Conservation (phyloP, 164 flowering plant species). For the Liriodendron chinense region DNA sequence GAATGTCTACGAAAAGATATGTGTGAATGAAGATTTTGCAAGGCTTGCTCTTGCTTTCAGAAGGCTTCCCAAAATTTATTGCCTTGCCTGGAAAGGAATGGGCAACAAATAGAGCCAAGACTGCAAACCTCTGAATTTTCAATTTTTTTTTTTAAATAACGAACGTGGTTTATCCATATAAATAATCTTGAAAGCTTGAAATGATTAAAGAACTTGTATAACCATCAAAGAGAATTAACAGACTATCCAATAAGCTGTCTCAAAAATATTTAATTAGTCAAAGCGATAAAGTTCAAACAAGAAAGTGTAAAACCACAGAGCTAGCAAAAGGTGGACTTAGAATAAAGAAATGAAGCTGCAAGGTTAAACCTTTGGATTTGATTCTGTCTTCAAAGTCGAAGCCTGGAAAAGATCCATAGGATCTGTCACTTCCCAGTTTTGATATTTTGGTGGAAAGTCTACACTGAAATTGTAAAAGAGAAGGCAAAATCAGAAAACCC, state of each 20-base stretch:
- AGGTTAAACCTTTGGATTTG: constrained; percentile 78
- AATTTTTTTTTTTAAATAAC: too few species aligned
- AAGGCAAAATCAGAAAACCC: neutral
- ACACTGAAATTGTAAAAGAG: constrained; percentile 47
- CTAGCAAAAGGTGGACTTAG: neutral
- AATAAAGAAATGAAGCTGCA: constrained; percentile 3
- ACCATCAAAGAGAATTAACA: neutral
- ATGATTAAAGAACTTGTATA: too few species aligned
- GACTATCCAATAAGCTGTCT: neutral
- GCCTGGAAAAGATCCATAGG: constrained; percentile 85
- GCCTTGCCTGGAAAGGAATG: too few species aligned
- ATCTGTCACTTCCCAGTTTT: constrained; percentile 74
- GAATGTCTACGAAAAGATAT: too few species aligned
- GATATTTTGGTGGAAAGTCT: constrained; percentile 79
- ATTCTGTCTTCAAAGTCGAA: constrained; percentile 55
- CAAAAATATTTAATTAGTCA: neutral
- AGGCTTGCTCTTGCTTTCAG: too few species aligned
- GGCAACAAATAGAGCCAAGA: too few species aligned
- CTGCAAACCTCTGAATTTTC: too few species aligned
- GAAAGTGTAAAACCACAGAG: neutral
- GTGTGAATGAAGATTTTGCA: too few species aligned
- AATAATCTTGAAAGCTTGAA: too few species aligned
- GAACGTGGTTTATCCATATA: too few species aligned
- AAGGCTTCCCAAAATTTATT: too few species aligned
- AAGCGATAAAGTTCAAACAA: neutral